Base-by-base conservation (phyloP, 2,329 filamentous ascomycete genomes). In the Penicillium occitanis region DNA sequence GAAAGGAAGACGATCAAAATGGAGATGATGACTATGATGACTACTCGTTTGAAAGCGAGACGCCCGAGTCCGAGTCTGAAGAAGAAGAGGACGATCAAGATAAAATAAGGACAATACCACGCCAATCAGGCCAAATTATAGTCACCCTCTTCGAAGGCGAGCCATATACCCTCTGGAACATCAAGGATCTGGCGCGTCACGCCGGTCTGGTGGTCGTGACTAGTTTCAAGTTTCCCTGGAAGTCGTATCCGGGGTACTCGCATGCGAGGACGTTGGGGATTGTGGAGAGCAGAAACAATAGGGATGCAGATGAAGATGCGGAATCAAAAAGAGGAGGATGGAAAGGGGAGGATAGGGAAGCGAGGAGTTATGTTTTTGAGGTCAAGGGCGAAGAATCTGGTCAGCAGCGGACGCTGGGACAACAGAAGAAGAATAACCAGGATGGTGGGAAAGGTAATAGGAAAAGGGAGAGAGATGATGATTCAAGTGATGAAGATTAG, bases 131-230 rank as follows among this genome's bases (percentile, higher is more conserved):
- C 5, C 78, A 86, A 71, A 88, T 97, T 63, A 79, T 97, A 62
- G 88, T 98, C 25, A 96, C 93, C 0, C 81, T 98, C 10, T 99
- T 99, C 76, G 94, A 97, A 77, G 91, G 91, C 66, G 90, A 96
- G 77, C 95, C 95, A 0, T 99, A 99, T 77, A 94, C 92, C 1
- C 85, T 97, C 0, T 99, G 95, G 95, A 97, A 98, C 80, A 85
- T 98, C 30, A 87, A 89, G 42, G 94, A 97, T 80, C 83, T 99
- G 33, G 95, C 87, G 1, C 85, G 94, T 6, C 92, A 97, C 73
- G 77, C 77, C 50, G 79, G 81, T n/a, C 64, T 83, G 68, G 72
- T 74, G 67, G 78, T 83, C 65, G 77, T 81, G 14, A 81, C 80
- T 48, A 82, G 79, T 71, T 83, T 83, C 68, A 77, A 70, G 46